Conservation (phyloP, 176 grass and related monocot species). For the Poa pratensis region DNA sequence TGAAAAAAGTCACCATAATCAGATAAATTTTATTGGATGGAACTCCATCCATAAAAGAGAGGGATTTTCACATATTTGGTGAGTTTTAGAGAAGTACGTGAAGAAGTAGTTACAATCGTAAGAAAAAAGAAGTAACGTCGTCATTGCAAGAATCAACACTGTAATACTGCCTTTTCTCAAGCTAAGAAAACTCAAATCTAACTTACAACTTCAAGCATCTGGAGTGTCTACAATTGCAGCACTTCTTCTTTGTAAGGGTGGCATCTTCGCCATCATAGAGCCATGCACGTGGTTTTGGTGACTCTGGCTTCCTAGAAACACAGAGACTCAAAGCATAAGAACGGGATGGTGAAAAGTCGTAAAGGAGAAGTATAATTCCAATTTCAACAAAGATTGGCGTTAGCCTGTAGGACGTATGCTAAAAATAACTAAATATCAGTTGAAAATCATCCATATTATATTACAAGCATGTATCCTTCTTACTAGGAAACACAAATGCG, state of each 20-base stretch:
- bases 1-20: not conserved
- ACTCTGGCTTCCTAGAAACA: constrained; percentile 77
- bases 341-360: constrained; percentile 7
- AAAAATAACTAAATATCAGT: not conserved
- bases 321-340: constrained; percentile 40
- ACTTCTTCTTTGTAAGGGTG: constrained; percentile 84
- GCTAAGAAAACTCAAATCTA: constrained; percentile 27
- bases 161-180: constrained; percentile 13
- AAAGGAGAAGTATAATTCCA: not conserved
- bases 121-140: constrained; percentile 9
- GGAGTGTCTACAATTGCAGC: constrained; percentile 94
- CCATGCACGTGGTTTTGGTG: constrained; percentile 59
- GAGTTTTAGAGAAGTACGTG: constrained; percentile 24
- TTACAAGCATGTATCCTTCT: not conserved
- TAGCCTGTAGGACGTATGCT: not conserved
- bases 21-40: not conserved
- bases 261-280: constrained; percentile 72
- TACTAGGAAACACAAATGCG: constrained; percentile 19
- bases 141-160: not conserved
- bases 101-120: not conserved
- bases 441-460: constrained; percentile 21
- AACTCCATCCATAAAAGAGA: not conserved
- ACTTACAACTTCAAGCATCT: constrained; percentile 97
- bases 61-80: not conserved
- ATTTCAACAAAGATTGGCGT: not conserved